A percentile compares a stretch with the other conserved stretches of the same genome.
Evolutionary conservation across 331 rosid genomes (phyloP).

Genomic region (Spiraea crenata): DNA sequence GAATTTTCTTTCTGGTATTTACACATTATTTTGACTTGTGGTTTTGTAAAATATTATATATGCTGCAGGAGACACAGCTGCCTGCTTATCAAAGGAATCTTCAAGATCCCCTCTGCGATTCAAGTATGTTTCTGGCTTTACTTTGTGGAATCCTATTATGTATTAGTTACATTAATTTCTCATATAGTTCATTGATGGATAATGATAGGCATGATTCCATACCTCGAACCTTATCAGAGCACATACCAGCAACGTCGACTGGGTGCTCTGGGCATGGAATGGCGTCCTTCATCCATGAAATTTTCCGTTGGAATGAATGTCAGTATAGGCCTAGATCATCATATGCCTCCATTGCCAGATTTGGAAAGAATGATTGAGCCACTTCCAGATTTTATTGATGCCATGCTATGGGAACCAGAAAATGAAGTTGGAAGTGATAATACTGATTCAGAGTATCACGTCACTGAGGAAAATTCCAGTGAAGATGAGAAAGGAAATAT

Average conservation of each 20-base stretch:
- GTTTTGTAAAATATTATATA: conserved; percentile 20
- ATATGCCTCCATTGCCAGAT: conserved; percentile 74
- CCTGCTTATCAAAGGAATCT: conserved; percentile 62
- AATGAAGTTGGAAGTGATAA: conserved; percentile 66
- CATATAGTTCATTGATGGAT: conserved; percentile 29
- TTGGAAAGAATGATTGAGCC: conserved; percentile 77
- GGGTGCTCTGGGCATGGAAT: conserved; percentile 82
- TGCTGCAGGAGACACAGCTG: conserved; percentile 81
- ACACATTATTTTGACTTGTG: neutral
- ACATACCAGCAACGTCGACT: conserved; percentile 77
- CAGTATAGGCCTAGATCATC: conserved; percentile 58
- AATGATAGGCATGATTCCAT: conserved; percentile 75
- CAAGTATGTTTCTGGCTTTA: conserved; percentile 53
- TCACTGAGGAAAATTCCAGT: conserved; percentile 63
- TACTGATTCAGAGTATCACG: conserved; percentile 77
- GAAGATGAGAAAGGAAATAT: conserved; percentile 61
- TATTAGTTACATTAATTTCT: conserved; percentile 21
- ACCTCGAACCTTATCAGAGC: conserved; percentile 88
- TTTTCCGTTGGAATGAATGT: conserved; percentile 61
- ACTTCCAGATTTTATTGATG: conserved; percentile 70
- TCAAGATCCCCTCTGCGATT: conserved; percentile 87
- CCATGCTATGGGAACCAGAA: conserved; percentile 81
- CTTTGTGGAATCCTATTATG: conserved; percentile 16
- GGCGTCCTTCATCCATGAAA: conserved; percentile 73
- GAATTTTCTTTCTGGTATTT: neutral